These are phyloP conservation scores for Diutina rugosa DNA, from an alignment of 1,139 yeast species.

Conservation along the genomic window DNA sequence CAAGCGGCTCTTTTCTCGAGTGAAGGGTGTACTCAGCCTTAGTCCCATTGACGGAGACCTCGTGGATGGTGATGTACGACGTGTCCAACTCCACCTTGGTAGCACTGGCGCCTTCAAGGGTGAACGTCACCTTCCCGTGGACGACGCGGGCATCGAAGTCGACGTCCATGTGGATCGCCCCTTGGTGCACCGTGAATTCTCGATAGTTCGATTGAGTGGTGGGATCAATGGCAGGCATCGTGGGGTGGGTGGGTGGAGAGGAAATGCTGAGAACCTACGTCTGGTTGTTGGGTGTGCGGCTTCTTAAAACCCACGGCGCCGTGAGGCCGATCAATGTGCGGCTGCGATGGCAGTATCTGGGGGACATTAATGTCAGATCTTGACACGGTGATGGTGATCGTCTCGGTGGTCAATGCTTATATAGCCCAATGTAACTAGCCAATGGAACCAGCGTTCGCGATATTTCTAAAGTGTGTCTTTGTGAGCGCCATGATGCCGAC, in stretches of 20 bases:
- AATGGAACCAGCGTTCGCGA: too few relatives aligned
- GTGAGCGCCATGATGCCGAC: too few relatives aligned
- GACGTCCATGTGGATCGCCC: background rate
- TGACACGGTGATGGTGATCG: too few relatives aligned
- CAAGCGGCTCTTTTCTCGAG: background rate
- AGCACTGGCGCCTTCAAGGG: constrained; percentile 2
- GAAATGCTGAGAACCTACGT: too few relatives aligned
- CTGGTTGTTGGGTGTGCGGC: background rate
- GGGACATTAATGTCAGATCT: background rate
- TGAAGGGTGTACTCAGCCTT: background rate
- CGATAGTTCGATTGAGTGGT: constrained; percentile 1
- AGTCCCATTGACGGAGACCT: background rate
- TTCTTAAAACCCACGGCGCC: background rate
- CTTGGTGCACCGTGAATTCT: background rate
- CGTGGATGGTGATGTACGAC: background rate
- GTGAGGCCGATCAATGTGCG: background rate
- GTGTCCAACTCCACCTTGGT: background rate
- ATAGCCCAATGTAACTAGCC: too few relatives aligned
- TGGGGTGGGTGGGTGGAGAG: background rate
- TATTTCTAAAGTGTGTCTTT: too few relatives aligned
- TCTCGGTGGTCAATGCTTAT: too few relatives aligned
- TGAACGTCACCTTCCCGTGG: background rate
- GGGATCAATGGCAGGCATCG: background rate
- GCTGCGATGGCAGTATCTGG: background rate
- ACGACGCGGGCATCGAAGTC: background rate